Evolutionary conservation across 1,139 yeast genomes (phyloP), one percentile per base, ranked within the genome.

Genomic region (Suhomyces panamericanus): DNA sequence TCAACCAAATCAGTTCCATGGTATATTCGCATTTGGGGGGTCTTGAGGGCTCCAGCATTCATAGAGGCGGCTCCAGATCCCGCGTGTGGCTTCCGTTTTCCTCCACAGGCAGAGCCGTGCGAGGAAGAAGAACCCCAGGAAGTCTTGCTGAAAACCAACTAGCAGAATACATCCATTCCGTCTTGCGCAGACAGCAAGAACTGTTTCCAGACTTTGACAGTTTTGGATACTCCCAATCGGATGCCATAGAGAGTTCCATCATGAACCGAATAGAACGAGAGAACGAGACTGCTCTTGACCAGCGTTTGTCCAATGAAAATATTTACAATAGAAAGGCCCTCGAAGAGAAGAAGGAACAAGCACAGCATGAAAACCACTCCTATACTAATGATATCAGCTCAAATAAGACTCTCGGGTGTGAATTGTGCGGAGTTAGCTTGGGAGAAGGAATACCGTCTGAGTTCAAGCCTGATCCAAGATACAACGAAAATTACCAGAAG

Each of bases 361-460:
- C 67, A 2, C 35, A 14, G 12, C 44, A 48, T 4, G 68, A 64
- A 42, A 45, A 47, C 2, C 39, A 48, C 6, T 70, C 68, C 0
- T 73, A 70, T 51, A 70, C 76, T 5, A 78, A 73, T 38, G 66
- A 66, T 34, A 66, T 78, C 13, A 52, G 62, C 1, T 52, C 64
- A 0, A 59, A 53, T 6, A 52, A 55, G 10, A 52, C 65, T 15
- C 64, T 78, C 12, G 74, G 81, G 1, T 89, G 96, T 64, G 80
- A 79, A 36, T 63, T 85, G 38, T 89, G 96, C 65, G 89, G 87
- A 1, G 74, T 80, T 1, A 75, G 70, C 8, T 66, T 89, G 14
- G 95, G 95, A 3, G 79, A 73, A 42, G 96, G 96, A 0, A 76
- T 86, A 3, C 84, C 90, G 0, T 64, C 59, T 0, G 78, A 70